Percentiles rank a stretch among this genome's conserved stretches.
phyloP scores from a whole-genome alignment of 2,329 filamentous ascomycete genomes.

The Colletotrichum liaoningense region DNA sequence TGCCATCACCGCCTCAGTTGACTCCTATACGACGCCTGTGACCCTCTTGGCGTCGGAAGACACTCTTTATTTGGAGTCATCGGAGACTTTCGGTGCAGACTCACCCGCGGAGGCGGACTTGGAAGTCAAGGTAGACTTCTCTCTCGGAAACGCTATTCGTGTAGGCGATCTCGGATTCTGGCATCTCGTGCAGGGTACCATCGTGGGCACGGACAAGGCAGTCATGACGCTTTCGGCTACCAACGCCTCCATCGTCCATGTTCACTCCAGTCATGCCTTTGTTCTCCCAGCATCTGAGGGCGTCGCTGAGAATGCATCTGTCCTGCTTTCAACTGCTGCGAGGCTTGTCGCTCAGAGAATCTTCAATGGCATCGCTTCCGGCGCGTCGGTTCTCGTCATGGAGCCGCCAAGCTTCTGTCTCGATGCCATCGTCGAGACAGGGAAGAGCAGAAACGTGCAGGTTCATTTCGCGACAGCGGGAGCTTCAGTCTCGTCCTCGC shows the following conservation, averaged over 20 bases:
- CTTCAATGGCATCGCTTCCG: not conserved
- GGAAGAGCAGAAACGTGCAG: not conserved
- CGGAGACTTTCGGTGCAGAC: not conserved
- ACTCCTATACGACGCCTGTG: not conserved
- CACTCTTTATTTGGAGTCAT: not conserved
- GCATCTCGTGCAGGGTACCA: not conserved
- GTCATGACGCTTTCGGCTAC: constrained; percentile 3
- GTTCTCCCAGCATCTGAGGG: not conserved
- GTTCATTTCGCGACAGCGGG: not conserved
- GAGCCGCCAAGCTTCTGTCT: constrained; percentile 2
- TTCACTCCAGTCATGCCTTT: not conserved
- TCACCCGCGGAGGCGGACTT: not conserved
- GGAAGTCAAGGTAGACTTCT: not conserved
- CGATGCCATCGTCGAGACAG: not conserved
- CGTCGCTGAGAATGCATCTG: not conserved
- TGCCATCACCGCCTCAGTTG: not conserved
- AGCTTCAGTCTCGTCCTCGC: not conserved
- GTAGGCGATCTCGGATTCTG: not conserved
- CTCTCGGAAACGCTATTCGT: not conserved
- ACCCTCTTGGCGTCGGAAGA: not conserved
- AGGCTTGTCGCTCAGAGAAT: not conserved
- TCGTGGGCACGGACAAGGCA: not conserved
- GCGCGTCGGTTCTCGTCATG: not conserved
- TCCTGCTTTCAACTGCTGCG: not conserved
- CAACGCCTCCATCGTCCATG: constrained; percentile 9